Base-by-base conservation (phyloP, 176 grass and related monocot genomes). In the barley (Hordeum vulgare) region DNA sequence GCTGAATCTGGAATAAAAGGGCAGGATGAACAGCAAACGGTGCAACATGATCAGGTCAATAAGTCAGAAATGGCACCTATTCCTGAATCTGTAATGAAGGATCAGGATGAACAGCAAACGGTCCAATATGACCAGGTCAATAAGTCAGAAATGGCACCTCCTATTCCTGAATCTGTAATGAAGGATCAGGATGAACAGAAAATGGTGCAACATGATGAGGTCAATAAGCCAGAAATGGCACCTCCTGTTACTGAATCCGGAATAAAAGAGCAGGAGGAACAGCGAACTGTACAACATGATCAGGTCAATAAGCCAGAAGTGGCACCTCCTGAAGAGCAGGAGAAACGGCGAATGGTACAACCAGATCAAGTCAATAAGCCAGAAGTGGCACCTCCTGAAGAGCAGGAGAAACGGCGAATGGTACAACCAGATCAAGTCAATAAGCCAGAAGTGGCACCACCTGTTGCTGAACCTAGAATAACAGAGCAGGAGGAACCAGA, bases 371-470 rank as follows among this genome's bases (percentile, higher is more conserved):
- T 10, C 37, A 73, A 83, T 53, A 84, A 87, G 14, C 51, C 76
- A 59, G 81, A 91, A 53, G n/a, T 61, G 35, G 29, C 83, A 81
- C 76, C 81, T 74, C 37, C 58, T 60, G 27, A 6, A 27, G 59
- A 61, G 2, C 28, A 66, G 28, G 62, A 66, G 39, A 10, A 47
- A 47, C 44, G 13, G 44, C 12, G 15, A 47, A 47, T 9, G 44
- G 44, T 47, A n/a, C 87, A 85, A 53, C 80, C 67, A 27, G 68
- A 80, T 75, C 82, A 90, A 36, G 54, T 10, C 37, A 73, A 85
- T 39, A 81, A 88, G 23, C 73, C 77, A 53, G 82, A 91, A 61
- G 27, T 68, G 45, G 11, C 84, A 82, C 73, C 78, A 64, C 25
- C 49, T 61, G 12, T 74, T 70, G 23, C 40, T 23, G 45, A 86